phyloP scores from a whole-genome alignment of 257 asterid species.

The Fraxinus americana region DNA sequence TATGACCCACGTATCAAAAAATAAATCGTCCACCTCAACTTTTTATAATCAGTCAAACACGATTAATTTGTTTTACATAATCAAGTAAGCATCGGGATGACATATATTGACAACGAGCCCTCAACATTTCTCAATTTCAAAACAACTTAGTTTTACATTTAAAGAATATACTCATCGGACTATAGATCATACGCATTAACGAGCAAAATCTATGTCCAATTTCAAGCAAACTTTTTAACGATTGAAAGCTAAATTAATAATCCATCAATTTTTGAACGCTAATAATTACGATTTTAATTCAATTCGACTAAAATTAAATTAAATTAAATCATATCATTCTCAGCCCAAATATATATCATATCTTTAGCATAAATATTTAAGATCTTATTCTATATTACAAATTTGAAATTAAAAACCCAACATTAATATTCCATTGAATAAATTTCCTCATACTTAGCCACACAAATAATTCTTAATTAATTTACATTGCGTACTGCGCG shows the following conservation, averaged over 20 bases:
- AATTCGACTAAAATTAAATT: background rate
- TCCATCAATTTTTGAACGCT: no score
- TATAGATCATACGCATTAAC: no score
- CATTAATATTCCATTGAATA: background rate
- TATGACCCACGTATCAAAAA: no score
- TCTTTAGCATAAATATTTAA: background rate
- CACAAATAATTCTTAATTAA: background rate
- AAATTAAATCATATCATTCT: background rate
- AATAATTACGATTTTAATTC: background rate
- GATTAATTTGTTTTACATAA: background rate
- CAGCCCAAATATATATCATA: background rate
- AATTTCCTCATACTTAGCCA: background rate
- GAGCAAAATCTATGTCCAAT: no score
- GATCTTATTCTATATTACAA: background rate
- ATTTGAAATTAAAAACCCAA: background rate
- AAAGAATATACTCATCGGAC: no score
- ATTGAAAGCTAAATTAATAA: no score
- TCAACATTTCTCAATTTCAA: no score
- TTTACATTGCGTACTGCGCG: conserved; percentile 7
- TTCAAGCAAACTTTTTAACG: no score
- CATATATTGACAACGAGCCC: background rate
- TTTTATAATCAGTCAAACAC: no score
- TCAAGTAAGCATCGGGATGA: background rate
- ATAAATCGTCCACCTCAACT: no score
- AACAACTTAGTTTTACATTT: no score